Conservation (phyloP, 495 filamentous ascomycete species). For the Echria macrotheca region DNA sequence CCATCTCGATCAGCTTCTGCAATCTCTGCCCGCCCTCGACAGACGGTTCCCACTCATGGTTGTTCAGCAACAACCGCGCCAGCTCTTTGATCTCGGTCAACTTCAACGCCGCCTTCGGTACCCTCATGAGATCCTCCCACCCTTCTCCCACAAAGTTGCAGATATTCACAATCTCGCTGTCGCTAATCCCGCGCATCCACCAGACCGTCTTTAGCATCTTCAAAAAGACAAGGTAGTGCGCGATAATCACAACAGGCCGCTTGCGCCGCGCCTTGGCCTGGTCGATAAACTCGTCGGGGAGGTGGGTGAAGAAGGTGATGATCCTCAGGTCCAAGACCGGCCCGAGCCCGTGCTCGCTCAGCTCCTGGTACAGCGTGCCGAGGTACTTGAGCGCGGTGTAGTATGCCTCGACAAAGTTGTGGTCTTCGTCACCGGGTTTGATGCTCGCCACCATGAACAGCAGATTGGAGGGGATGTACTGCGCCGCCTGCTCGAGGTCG, state of each 20-base stretch:
- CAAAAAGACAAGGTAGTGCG: constrained; percentile 40
- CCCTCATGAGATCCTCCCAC: constrained; percentile 30
- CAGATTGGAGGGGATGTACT: constrained; percentile 35
- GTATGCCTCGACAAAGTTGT: constrained; percentile 24
- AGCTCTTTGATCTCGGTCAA: not conserved
- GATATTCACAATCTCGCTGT: constrained; percentile 38
- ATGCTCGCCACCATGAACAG: constrained; percentile 40
- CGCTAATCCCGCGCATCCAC: constrained; percentile 41
- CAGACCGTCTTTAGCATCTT: constrained; percentile 33
- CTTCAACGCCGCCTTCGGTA: constrained; percentile 29
- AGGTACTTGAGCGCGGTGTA: constrained; percentile 35
- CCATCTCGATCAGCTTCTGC: no score
- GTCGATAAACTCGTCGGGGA: constrained; percentile 47
- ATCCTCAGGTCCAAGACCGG: constrained; percentile 34
- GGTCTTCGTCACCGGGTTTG: constrained; percentile 26
- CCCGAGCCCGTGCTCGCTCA: constrained; percentile 29
- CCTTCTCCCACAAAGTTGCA: constrained; percentile 26
- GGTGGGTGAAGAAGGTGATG: constrained; percentile 40
- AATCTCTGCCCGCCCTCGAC: no score
- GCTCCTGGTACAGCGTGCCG: constrained; percentile 40
- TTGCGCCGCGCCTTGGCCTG: constrained; percentile 46
- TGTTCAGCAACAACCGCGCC: not conserved
- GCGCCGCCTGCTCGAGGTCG: constrained; percentile 29
- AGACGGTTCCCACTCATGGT: not conserved
- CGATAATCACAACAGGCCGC: constrained; percentile 48